Base-by-base conservation (phyloP, 78 protist genomes). In the Capsaspora owczarzaki region DNA sequence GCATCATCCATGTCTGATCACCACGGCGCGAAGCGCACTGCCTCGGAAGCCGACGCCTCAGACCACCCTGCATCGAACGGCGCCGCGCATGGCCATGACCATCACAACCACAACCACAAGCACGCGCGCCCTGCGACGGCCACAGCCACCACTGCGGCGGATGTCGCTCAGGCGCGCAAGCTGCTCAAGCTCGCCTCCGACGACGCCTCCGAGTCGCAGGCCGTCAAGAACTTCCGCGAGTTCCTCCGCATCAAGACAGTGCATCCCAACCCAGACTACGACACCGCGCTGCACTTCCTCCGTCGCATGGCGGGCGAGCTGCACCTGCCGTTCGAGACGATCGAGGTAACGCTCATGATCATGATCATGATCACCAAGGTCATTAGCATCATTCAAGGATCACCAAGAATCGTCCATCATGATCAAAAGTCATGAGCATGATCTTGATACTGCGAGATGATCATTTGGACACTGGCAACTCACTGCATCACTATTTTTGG, bases 171-270 rank as follows among this genome's bases (percentile, higher is more conserved):
- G n/a, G n/a, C n/a, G n/a, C n/a, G n/a, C n/a, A n/a, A n/a, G n/a
- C n/a, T n/a, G n/a, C n/a, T n/a, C n/a, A n/a, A n/a, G n/a, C n/a
- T n/a, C n/a, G n/a, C n/a, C 56, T 49, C 56, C 56, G 16, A 66
- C 43, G 72, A 3, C 38, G 16, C 12, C 4, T 23, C 33, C 16
- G 81, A 77, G 35, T 37, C 2, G 10, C 74, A 10, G 19, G 42
- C 70, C 2, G 81, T 77, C 20, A 42, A n/a, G 53, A 2, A 6
- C 51, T 83, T 83, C 60, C 49, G 51, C 22, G 40, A 61, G 70
- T 78, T 22, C 78, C 81, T 83, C 33, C 78, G 76, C 56, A 53
- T 76, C 66, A 6, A 33, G 23, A 76, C 87, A 1, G 61, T 74
- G 25, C 77, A 63, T 0, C 78, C 81, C 22, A 71, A 42, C 3